Evolutionary conservation across 1,284 basidiomycete genomes (phyloP), one percentile per base, ranked within the genome.

Genomic region (Ceratobasidium sp.): DNA sequence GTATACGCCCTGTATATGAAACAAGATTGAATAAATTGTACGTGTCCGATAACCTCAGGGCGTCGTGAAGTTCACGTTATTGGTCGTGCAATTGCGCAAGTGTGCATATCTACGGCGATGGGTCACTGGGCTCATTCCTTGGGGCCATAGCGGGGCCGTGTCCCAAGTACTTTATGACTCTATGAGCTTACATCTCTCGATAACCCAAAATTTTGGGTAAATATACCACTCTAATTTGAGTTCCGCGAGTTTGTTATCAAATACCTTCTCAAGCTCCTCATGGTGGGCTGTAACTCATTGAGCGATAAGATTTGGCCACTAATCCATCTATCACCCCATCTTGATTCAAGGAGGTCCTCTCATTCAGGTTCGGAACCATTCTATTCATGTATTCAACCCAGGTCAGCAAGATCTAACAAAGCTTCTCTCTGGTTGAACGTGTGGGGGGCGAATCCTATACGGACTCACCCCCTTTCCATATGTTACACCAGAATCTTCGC

Each of bases 401-500:
- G 16, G 42, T 21, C 7, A 46, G 6, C 42, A 46, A 21, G 19
- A 21, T 46, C 5, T n/a, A 46, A n/a, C 16, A 4, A 46, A 16
- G 5, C 16, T n/a, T 46, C 47, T 27, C 14, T 50, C 5, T 21
- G 7, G 21, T 50, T 50, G 21, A 50, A 25, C 7, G 7, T 21
- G 14, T 50, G 6, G n/a, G 47, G n/a, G 21, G 23, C 25, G 14
- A 21, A 50, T 50, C 47, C 47, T 50, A 50, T 21, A 27, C 6
- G 25, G 11, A 7, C 47, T 25, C n/a, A 27, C 21, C 47, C n/a
- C n/a, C n/a, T n/a, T 44, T 36, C 21, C 39, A 27, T 13, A 33
- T 29, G 33, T 30, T 44, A 16, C 57, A 30, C 58, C 44, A 23
- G 44, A 50, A 52, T 16, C 60, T 64, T 64, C 60, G 29, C 23